Percentiles rank a stretch among this genome's conserved stretches.
Conservation (phyloP, 441 rosid species). For the Bocquillonia castaneifolia region DNA sequence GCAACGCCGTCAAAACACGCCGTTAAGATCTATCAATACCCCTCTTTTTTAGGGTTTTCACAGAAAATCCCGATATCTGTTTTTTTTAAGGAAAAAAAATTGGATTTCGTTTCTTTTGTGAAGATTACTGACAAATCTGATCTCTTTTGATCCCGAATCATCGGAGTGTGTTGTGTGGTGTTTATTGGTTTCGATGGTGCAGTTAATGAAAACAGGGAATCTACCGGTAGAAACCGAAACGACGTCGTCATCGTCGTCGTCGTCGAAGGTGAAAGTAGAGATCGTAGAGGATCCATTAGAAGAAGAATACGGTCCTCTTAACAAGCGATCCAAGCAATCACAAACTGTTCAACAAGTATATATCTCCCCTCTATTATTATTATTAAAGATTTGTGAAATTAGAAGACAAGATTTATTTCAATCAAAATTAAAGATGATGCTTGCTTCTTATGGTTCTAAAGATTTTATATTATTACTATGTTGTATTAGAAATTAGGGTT, state of each 20-base stretch:
- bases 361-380: too few species aligned
- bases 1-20: conserved; percentile 19
- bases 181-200: conserved; percentile 41
- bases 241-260: conserved; percentile 34
- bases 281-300: conserved; percentile 63
- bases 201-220: conserved; percentile 59
- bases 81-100: background rate
- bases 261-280: conserved; percentile 73
- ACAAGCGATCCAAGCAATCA: conserved; percentile 59
- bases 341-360: conserved; percentile 36
- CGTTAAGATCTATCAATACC: background rate
- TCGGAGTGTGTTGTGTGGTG: background rate
- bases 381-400: background rate
- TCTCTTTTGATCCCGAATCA: too few species aligned
- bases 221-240: conserved; percentile 42
- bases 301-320: conserved; percentile 62
- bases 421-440: too few species aligned
- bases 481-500: too few species aligned
- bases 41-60: conserved; percentile 15
- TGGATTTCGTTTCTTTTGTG: too few species aligned
- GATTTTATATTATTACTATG: too few species aligned
- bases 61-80: conserved; percentile 2
- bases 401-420: background rate
- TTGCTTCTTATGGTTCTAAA: too few species aligned
- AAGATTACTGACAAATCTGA: too few species aligned